Base-by-base conservation (phyloP, 306 rosid species). In the Hippophae tibetana region DNA sequence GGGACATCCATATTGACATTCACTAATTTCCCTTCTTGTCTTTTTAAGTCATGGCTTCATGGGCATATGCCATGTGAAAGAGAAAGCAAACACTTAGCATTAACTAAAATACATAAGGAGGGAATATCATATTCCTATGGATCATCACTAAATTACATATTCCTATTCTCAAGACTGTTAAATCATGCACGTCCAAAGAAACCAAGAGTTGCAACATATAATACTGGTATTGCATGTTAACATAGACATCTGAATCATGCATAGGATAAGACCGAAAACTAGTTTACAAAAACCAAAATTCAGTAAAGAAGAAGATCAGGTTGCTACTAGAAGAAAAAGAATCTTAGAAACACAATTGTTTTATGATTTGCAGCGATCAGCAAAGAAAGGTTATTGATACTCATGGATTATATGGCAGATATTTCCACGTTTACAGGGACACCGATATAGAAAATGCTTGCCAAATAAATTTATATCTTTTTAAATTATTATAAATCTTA, bases 1-100 rank as follows among this genome's bases (percentile, higher is more conserved):
- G 69, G 63, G 80, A 84, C 82, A 82, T 72, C 70, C 38, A 79
- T 60, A 69, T 75, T 77, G 80, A 72, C 88, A 81, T 81, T 68
- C 79, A 67, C 79, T 66, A 47, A 62, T 73, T 69, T 73, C 57
- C 56, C 41, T 44, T 42, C 70, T 66, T 72, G 23, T 13, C 14
- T 49, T 9, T 49, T 12, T 1, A 12, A 72, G 49, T 74, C 61
- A 54, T 73, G 60, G 55, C 71, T 58, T 38, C 42, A 31, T 63
- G 76, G 65, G 72, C 63, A 81, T 77, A 73, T 70, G 77, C 87
- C 65, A 67, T 55, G 78, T 60, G 77, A 42, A 61, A 63, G 73
- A 54, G 51, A 70, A 74, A 64, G 67, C 76, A 69, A 61, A 50
- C 79, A 64, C 79, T 74, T 60, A 65, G 69, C 52, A 52, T 66